Conservation (phyloP, 1,284 basidiomycete genomes). For the Volvariella volvacea region DNA sequence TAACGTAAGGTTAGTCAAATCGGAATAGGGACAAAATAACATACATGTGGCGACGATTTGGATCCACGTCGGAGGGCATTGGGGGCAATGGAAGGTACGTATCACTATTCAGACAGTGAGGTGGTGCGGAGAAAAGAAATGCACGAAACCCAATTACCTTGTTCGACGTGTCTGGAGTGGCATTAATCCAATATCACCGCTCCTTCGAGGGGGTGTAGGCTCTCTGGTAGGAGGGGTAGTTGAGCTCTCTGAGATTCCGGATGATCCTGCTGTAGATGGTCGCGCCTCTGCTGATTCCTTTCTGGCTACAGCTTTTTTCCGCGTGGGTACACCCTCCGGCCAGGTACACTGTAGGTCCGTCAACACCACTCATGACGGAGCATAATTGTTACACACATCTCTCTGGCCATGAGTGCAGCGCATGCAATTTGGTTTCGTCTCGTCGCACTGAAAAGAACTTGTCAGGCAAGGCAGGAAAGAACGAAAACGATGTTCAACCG, state of each 20-base stretch:
- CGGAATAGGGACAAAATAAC: slow-evolving; percentile 15
- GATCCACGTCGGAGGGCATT: slow-evolving; percentile 33
- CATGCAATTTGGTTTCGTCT: slow-evolving; percentile 73
- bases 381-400: slow-evolving; percentile 42
- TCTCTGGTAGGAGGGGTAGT: slow-evolving; percentile 63
- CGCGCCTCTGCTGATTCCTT: slow-evolving; percentile 46
- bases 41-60: slow-evolving; percentile 43
- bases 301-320: slow-evolving; percentile 46
- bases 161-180: slow-evolving; percentile 46
- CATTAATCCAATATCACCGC: slow-evolving; percentile 45
- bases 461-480: neutral
- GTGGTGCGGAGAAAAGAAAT: slow-evolving; percentile 8
- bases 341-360: slow-evolving; percentile 59
- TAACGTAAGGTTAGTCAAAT: slow-evolving; percentile 8
- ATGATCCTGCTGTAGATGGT: slow-evolving; percentile 59
- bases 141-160: slow-evolving; percentile 31
- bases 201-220: slow-evolving; percentile 49
- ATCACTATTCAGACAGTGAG: slow-evolving; percentile 20
- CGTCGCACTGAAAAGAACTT: slow-evolving; percentile 58
- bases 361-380: slow-evolving; percentile 11
- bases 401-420: slow-evolving; percentile 74
- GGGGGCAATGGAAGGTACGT: slow-evolving; percentile 31
- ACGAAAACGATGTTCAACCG: neutral
- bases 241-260: slow-evolving; percentile 45
- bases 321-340: slow-evolving; percentile 64